Conservation (phyloP, 192 early-diverging fungal genomes). For the Pilaira anomala region DNA sequence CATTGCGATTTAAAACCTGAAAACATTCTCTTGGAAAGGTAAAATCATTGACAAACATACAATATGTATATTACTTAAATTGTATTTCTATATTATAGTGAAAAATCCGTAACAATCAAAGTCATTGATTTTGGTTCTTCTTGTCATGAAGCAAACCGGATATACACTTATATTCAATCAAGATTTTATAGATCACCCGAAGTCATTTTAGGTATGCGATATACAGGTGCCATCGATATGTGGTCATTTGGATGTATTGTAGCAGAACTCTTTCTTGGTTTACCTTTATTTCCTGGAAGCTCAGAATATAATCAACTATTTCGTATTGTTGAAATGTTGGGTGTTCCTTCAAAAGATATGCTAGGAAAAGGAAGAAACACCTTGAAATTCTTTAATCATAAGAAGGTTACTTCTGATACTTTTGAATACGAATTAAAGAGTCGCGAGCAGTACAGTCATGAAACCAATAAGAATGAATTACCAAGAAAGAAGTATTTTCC, state of each 20-base stretch:
- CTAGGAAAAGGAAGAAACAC: conserved; percentile 86
- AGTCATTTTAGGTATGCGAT: conserved; percentile 88
- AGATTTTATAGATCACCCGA: conserved; percentile 97
- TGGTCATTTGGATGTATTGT: conserved; percentile 99
- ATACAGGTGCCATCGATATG: conserved; percentile 94
- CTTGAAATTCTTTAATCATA: conserved; percentile 80
- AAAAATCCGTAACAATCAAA: conserved; percentile 91
- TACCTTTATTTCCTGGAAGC: conserved; percentile 92
- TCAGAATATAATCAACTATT: conserved; percentile 95
- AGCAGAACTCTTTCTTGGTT: conserved; percentile 91
- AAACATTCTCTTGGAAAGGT: conserved; percentile 90
- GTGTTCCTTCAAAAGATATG: conserved; percentile 83
- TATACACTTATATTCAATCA: conserved; percentile 98
- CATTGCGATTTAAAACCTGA: conserved; percentile 99
- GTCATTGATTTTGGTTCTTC: conserved; percentile 99
- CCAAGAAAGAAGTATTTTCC: conserved; percentile 5
- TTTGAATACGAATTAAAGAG: conserved; percentile 19
- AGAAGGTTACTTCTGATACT: conserved; percentile 37
- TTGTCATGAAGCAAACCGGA: conserved; percentile 88
- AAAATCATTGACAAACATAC: conserved; percentile 1
- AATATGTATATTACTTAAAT: not conserved
- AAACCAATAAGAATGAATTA: conserved; percentile 14
- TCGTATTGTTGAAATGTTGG: conserved; percentile 89
- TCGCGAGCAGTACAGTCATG: conserved; percentile 13
- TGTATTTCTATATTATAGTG: conserved; percentile 38